These are phyloP conservation scores for Daldinia sp. DNA, from an alignment of 2,329 filamentous ascomycete species.

Conservation along the genomic window DNA sequence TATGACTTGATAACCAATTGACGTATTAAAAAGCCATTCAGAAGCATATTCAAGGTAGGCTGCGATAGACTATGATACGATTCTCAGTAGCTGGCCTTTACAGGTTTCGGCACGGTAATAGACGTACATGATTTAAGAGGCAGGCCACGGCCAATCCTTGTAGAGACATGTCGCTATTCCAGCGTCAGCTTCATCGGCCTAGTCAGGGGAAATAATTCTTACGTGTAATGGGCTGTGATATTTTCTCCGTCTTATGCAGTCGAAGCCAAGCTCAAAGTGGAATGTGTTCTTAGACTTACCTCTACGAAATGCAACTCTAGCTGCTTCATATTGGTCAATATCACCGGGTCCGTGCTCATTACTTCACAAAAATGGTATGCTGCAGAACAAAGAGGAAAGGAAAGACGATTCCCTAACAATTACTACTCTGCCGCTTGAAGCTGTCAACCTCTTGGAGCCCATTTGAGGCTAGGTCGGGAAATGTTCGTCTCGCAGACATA, in stretches of 20 bases:
- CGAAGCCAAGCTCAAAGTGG: constrained; percentile 30
- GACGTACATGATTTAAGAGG: constrained; percentile 16
- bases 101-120: constrained; percentile 7
- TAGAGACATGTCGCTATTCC: constrained; percentile 9
- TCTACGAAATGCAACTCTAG: constrained; percentile 30
- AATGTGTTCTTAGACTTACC: constrained; percentile 34
- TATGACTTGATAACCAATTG: constrained; percentile 12
- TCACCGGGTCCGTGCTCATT: constrained; percentile 19
- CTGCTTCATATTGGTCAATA: constrained; percentile 16
- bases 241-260: constrained; percentile 18
- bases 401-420: constrained; percentile 22
- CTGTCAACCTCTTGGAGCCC: constrained; percentile 5
- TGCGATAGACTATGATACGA: constrained; percentile 13
- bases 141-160: constrained; percentile 4
- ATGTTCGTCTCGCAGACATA: constrained; percentile 20
- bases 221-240: constrained; percentile 19
- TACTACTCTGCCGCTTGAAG: constrained; percentile 25
- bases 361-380: constrained; percentile 28
- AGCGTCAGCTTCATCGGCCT: constrained; percentile 6
- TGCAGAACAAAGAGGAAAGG: constrained; percentile 7
- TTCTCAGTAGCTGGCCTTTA: neutral
- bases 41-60: constrained; percentile 1
- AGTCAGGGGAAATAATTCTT: constrained; percentile 1
- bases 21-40: neutral
- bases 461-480: constrained; percentile 22